Evolutionary conservation across 2,329 filamentous ascomycete species (phyloP).

Genomic region (Talaromyces sp.): DNA sequence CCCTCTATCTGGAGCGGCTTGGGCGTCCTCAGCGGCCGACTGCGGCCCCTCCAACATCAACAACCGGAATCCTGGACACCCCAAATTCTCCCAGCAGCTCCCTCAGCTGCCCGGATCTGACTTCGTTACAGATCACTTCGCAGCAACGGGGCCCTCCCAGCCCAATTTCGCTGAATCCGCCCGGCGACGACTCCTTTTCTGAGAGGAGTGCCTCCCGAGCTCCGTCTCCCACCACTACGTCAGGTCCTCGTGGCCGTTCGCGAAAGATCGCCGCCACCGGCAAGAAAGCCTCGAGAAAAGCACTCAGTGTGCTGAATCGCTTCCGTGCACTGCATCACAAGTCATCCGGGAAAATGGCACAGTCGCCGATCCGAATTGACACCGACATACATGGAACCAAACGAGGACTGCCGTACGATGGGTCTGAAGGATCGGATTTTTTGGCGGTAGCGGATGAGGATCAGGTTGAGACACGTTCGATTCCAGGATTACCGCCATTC

Average conservation of each 20-base stretch:
- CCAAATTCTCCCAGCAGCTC: slow-evolving; percentile 39
- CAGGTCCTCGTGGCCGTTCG: slow-evolving; percentile 29
- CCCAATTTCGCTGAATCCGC: slow-evolving; percentile 7
- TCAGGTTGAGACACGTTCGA: slow-evolving; percentile 19
- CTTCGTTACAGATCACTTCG: slow-evolving; percentile 33
- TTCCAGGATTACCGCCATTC: slow-evolving; percentile 36
- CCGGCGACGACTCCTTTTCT: slow-evolving; percentile 16
- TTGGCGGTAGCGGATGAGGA: slow-evolving; percentile 26
- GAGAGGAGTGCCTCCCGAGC: slow-evolving; percentile 31
- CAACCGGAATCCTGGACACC: slow-evolving; percentile 38
- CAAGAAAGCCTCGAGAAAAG: slow-evolving; percentile 37
- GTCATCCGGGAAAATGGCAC: slow-evolving; percentile 40
- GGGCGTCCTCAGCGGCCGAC: slow-evolving; percentile 16
- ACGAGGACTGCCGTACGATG: slow-evolving; percentile 34
- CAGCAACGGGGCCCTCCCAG: slow-evolving; percentile 6
- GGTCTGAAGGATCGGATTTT: slow-evolving; percentile 32
- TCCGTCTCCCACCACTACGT: slow-evolving; percentile 30
- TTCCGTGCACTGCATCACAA: slow-evolving; percentile 40
- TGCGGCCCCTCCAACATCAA: slow-evolving; percentile 20
- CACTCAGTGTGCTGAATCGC: slow-evolving; percentile 40
- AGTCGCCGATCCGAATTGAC: slow-evolving; percentile 40
- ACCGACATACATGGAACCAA: slow-evolving; percentile 38
- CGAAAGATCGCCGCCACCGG: slow-evolving; percentile 31
- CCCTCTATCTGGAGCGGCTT: slow-evolving; percentile 11
- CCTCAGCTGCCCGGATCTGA: slow-evolving; percentile 44